Percentiles rank a stretch among this genome's conserved stretches.
These are phyloP conservation scores for Coemansia aciculifera DNA, from an alignment of 192 early-diverging fungal species.

Conservation along the genomic window DNA sequence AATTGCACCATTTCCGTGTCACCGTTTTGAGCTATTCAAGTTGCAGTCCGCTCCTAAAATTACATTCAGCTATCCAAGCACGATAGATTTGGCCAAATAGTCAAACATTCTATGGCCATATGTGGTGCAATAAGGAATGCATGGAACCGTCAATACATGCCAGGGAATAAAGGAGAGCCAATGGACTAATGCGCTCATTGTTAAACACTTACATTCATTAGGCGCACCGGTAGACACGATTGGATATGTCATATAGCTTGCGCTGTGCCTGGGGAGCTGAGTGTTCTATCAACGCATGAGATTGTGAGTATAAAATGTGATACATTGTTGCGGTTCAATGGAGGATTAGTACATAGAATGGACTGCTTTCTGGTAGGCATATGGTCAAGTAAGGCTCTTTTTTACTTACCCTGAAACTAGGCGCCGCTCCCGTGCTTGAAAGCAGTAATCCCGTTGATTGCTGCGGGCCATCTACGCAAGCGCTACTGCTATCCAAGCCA, in stretches of 20 bases:
- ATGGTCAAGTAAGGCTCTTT: not conserved
- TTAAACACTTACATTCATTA: not conserved
- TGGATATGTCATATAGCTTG: not conserved
- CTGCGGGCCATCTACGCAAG: not conserved
- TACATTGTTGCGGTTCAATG: too few species aligned
- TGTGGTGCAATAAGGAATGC: not conserved
- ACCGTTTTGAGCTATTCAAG: not conserved
- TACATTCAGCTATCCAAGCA: not conserved
- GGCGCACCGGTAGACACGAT: not conserved
- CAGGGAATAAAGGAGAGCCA: too few species aligned
- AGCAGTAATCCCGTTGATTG: not conserved
- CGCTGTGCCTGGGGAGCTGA: not conserved
- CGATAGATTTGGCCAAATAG: not conserved
- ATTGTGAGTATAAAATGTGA: too few species aligned
- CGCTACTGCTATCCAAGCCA: constrained; percentile 8
- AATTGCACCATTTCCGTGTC: not conserved
- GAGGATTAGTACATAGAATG: not conserved
- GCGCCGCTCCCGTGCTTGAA: not conserved
- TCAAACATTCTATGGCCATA: not conserved
- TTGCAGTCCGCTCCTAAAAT: not conserved
- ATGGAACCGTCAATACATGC: not conserved
- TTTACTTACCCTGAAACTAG: not conserved
- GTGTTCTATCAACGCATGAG: not conserved
- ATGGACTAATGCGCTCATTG: not conserved
- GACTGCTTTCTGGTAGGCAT: not conserved